Conservation (phyloP, 805 yeast species). For the Cyberlindnera nakhonratchasimensis region DNA sequence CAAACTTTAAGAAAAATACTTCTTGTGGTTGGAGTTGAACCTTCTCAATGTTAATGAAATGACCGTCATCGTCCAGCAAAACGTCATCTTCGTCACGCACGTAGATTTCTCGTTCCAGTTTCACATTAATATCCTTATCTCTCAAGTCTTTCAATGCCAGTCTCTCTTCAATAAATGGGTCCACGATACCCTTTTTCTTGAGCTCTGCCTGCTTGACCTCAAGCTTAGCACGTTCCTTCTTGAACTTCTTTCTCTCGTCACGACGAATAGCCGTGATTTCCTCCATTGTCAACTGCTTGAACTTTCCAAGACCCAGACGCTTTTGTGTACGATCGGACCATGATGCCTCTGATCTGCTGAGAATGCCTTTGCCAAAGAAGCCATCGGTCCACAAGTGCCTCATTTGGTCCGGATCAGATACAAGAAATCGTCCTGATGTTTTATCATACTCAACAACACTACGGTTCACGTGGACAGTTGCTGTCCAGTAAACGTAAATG, state of each 20-base stretch:
- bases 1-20: slow-evolving; percentile 62
- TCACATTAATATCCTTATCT: slow-evolving; percentile 28
- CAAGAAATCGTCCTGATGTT: slow-evolving; percentile 27
- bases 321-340: slow-evolving; percentile 71
- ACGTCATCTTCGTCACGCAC: slow-evolving; percentile 37
- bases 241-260: slow-evolving; percentile 67
- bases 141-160: slow-evolving; percentile 30
- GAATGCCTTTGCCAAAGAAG: slow-evolving; percentile 88
- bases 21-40: slow-evolving; percentile 77
- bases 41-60: slow-evolving; percentile 26
- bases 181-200: slow-evolving; percentile 37
- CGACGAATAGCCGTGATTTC: slow-evolving; percentile 75
- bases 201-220: slow-evolving; percentile 47
- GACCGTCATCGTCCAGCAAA: slow-evolving; percentile 30
- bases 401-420: slow-evolving; percentile 46
- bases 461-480: slow-evolving; percentile 19
- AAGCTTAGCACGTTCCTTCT: slow-evolving; percentile 57
- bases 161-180: slow-evolving; percentile 33
- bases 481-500: slow-evolving; percentile 32
- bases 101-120: slow-evolving; percentile 21
- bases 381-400: slow-evolving; percentile 73
- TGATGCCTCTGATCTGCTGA: slow-evolving; percentile 89
- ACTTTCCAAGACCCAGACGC: slow-evolving; percentile 45
- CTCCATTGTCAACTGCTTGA: slow-evolving; percentile 50
- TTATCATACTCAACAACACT: slow-evolving; percentile 34